Percentiles rank a stretch among this genome's conserved stretches.
These are phyloP conservation scores for Hypsizygus ulmarius DNA, from an alignment of 1,284 basidiomycete genomes.

Conservation along the genomic window DNA sequence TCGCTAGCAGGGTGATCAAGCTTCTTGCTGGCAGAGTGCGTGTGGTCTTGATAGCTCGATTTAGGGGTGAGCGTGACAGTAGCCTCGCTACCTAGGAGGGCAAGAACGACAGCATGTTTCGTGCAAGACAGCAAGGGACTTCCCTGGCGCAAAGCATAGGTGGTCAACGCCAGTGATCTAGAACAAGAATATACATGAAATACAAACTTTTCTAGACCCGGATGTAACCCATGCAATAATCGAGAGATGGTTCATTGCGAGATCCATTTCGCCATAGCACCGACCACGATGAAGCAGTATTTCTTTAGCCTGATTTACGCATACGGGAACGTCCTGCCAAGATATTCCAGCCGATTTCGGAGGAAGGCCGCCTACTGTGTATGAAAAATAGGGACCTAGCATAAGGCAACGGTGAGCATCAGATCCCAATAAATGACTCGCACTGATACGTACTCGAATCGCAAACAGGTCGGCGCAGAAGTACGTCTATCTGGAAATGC, in stretches of 20 bases:
- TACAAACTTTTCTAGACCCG: conserved; percentile 32
- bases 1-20: too few relatives aligned
- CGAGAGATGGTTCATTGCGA: conserved; percentile 26
- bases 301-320: conserved; percentile 22
- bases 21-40: too few relatives aligned
- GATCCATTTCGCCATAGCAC: conserved; percentile 26
- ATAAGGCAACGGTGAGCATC: background rate
- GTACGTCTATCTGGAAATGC: conserved; percentile 36
- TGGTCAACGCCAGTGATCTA: background rate
- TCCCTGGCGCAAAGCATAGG: conserved; percentile 6
- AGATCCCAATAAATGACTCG: background rate
- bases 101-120: conserved; percentile 12
- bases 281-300: conserved; percentile 22
- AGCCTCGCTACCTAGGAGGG: conserved; percentile 19
- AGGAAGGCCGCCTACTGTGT: conserved; percentile 10
- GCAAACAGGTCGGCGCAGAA: conserved; percentile 26
- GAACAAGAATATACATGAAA: background rate
- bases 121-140: conserved; percentile 2
- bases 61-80: conserved; percentile 16
- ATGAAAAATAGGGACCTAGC: conserved; percentile 31
- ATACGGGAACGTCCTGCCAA: conserved; percentile 20
- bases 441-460: conserved; percentile 25
- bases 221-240: conserved; percentile 33
- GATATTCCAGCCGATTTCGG: background rate
- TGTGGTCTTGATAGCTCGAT: conserved; percentile 11